Evolutionary conservation across 169 alveolate species (phyloP), one percentile per base, ranked within the genome.

Genomic region (Cryptosporidium andersoni): DNA sequence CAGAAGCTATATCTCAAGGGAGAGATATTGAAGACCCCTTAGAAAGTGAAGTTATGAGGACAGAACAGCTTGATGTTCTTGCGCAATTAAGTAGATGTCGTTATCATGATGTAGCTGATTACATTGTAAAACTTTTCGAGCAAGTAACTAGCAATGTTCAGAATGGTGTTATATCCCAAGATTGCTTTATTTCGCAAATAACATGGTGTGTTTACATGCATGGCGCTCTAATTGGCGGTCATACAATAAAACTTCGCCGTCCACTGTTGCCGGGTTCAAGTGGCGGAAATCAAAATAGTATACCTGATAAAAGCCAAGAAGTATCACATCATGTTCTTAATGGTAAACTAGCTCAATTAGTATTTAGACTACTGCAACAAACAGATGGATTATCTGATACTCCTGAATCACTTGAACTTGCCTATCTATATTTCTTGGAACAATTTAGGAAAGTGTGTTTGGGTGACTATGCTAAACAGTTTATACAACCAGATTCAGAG

Each of bases 401-500:
- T 3, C 91, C 92, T 58, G 95, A 91, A 51, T 81, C 89, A 39
- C 91, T 95, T 37, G 98, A 95, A 82, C 89, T 94, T 25, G 91
- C 93, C 11, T 93, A 92, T 85, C 91, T 96, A 49, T 94, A 94
- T 81, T 96, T 95, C 91, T 82, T 96, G 90, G 97, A 95, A 56
- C 95, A 95, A 82, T 96, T 96, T 82, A 92, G 97, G 52, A 96
- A 96, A 92, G 94, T 95, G 7, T 93, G 90, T 64, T 93, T 95
- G 42, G 95, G 97, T 25, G 97, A 95, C 85, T 95, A 94, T 51
- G 96, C 97, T 51, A 94, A 93, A 88, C 95, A 93, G 55, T 89
- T 92, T 49, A 91, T 92, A 11, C 92, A 81, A 42, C 91, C 91
- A 16, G 92, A 91, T 37, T 66, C 65, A 65, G 93, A 91, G 67